phyloP scores from a whole-genome alignment of 306 rosid genomes.

The Rosa persica region DNA sequence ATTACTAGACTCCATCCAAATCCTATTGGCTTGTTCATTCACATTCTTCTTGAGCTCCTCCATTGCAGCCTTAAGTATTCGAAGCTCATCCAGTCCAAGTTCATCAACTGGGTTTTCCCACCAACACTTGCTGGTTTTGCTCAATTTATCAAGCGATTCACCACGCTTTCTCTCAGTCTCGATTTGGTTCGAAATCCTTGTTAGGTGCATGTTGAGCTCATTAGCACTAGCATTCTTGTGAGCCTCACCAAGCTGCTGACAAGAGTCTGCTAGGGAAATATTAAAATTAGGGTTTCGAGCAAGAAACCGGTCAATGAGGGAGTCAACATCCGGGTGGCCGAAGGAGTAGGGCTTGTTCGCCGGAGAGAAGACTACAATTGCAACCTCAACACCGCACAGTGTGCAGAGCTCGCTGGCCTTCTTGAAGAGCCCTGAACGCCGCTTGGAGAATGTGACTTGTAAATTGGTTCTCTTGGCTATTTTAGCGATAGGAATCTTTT shows the following conservation, averaged over 20 bases:
- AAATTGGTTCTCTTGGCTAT: constrained; percentile 55
- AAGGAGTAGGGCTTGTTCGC: constrained; percentile 66
- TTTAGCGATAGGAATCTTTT: constrained; percentile 56
- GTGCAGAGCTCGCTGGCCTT: constrained; percentile 76
- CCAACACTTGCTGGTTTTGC: constrained; percentile 47
- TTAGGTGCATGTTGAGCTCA: constrained; percentile 48
- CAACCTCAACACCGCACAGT: constrained; percentile 61
- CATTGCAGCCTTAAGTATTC: constrained; percentile 36
- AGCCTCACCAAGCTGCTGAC: constrained; percentile 18
- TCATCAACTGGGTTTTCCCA: constrained; percentile 57
- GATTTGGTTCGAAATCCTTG: constrained; percentile 37
- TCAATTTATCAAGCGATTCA: constrained; percentile 43
- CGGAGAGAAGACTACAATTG: constrained; percentile 60
- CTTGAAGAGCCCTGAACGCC: constrained; percentile 67
- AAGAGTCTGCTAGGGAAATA: neutral
- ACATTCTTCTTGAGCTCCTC: constrained; percentile 58
- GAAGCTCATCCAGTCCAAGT: constrained; percentile 40
- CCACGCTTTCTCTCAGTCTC: constrained; percentile 57
- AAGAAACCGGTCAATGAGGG: constrained; percentile 46
- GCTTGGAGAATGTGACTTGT: constrained; percentile 70
- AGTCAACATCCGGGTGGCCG: constrained; percentile 58
- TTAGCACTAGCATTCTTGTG: constrained; percentile 23
- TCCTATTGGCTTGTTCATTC: constrained; percentile 35
- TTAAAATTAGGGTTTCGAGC: constrained; percentile 24
- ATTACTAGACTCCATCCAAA: constrained; percentile 26